A percentile compares a stretch with the other conserved stretches of the same genome.
phyloP scores from a whole-genome alignment of 441 rosid species.

The Mallotus japonicus region DNA sequence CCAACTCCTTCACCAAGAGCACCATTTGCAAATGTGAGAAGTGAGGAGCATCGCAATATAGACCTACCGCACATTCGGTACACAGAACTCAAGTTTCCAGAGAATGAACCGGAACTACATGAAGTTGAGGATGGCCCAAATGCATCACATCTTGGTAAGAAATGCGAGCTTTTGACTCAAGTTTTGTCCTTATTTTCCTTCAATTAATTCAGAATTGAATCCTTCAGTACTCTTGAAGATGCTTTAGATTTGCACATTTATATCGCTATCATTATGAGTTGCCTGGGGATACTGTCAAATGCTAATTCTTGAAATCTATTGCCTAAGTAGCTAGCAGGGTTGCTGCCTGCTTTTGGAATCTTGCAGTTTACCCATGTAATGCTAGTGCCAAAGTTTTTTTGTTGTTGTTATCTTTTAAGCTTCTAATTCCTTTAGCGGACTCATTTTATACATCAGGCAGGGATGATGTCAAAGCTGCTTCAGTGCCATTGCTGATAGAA shows the following conservation, averaged over 20 bases:
- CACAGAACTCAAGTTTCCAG: constrained; percentile 47
- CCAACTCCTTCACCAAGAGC: constrained; percentile 82
- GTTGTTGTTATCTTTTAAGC: not conserved
- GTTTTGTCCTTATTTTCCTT: not conserved
- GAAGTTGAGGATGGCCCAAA: constrained; percentile 44
- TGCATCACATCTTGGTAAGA: constrained; percentile 27
- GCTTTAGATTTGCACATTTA: not conserved
- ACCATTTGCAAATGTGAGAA: constrained; percentile 33
- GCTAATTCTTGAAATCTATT: not conserved
- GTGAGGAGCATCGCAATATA: constrained; percentile 31
- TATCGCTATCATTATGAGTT: not conserved
- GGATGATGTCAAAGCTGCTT: constrained; percentile 42
- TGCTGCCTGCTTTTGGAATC: not conserved
- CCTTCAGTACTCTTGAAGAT: not conserved
- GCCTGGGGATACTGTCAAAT: not conserved
- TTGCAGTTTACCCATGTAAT: not conserved
- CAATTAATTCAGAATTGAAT: not conserved
- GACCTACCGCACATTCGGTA: constrained; percentile 41
- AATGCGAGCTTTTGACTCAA: constrained; percentile 30
- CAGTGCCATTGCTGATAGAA: constrained; percentile 40
- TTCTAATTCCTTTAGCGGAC: not conserved
- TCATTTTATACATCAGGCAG: constrained; percentile 30
- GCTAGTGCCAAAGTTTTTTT: not conserved
- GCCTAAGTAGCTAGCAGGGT: not conserved
- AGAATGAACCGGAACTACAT: constrained; percentile 42